Evolutionary conservation across 345 rosid genomes (phyloP).

Genomic region (Ailanthus altissimus): DNA sequence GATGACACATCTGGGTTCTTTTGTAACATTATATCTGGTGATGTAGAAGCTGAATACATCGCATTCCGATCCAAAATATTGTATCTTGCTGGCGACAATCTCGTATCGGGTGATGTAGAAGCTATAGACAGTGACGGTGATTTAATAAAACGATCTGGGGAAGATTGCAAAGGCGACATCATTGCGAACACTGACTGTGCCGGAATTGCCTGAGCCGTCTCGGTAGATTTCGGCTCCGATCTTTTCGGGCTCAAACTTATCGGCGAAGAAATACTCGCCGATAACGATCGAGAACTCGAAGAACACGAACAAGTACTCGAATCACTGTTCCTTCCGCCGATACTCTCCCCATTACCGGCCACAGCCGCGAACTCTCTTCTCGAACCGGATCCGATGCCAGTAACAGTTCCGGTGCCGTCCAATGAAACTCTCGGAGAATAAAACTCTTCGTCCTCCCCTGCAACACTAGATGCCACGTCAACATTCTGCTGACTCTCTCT

Average conservation of each 20-base stretch:
- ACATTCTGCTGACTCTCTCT: constrained; percentile 39
- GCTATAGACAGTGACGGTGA: constrained; percentile 38
- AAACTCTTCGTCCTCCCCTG: constrained; percentile 66
- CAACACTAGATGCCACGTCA: constrained; percentile 41
- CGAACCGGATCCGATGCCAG: constrained; percentile 69
- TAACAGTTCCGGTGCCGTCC: constrained; percentile 58
- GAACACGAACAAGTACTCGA: constrained; percentile 59
- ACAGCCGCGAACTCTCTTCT: constrained; percentile 49
- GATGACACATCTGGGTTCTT: constrained; percentile 39
- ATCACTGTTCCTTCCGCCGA: constrained; percentile 44
- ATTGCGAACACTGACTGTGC: constrained; percentile 21
- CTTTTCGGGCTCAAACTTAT: constrained; percentile 59
- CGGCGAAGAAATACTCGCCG: constrained; percentile 80
- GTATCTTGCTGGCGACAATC: constrained; percentile 20
- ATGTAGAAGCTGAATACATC: constrained; percentile 37
- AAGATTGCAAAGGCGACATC: constrained; percentile 41
- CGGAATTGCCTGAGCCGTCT: constrained; percentile 19
- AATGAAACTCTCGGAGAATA: constrained; percentile 87
- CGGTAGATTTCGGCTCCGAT: constrained; percentile 62
- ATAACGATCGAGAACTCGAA: constrained; percentile 79
- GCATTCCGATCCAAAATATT: constrained; percentile 28
- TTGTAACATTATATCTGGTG: constrained; percentile 25
- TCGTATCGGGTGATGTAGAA: constrained; percentile 29
- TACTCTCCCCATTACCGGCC: constrained; percentile 25
- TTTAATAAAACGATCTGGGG: constrained; percentile 40